Evolutionary conservation across 257 asterid genomes (phyloP).

Genomic region (Jacaranda copaia): DNA sequence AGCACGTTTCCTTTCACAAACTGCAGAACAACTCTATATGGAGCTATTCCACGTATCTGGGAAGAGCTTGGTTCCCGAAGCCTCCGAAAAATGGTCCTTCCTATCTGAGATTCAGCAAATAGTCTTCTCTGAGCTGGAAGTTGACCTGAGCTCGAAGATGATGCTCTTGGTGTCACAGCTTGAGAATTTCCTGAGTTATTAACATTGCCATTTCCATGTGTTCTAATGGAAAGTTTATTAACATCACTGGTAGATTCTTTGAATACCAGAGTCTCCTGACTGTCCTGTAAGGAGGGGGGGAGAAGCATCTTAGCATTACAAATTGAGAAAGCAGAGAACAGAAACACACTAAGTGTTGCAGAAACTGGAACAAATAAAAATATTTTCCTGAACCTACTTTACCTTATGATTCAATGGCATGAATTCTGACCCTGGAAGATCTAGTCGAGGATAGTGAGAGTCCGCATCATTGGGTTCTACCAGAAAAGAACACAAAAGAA

Average conservation of each 20-base stretch:
- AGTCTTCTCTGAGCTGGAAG: slow-evolving; percentile 76
- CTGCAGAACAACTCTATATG: slow-evolving; percentile 91
- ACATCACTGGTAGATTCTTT: slow-evolving; percentile 43
- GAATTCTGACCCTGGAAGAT: slow-evolving; percentile 77
- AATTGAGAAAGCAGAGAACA: slow-evolving; percentile 17
- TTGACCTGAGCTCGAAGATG: slow-evolving; percentile 65
- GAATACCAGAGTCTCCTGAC: slow-evolving; percentile 40
- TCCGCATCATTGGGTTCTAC: slow-evolving; percentile 78
- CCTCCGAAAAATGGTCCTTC: slow-evolving; percentile 88
- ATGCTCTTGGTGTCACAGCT: slow-evolving; percentile 49
- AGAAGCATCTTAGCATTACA: slow-evolving; percentile 3
- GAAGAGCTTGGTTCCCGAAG: slow-evolving; percentile 90
- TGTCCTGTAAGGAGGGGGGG: slow-evolving; percentile 57
- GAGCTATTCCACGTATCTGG: slow-evolving; percentile 88
- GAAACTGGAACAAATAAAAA: slow-evolving; percentile 8
- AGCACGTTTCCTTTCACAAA: slow-evolving; percentile 84
- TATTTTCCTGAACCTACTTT: slow-evolving; percentile 21
- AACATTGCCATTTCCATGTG: slow-evolving; percentile 54
- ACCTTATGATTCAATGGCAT: slow-evolving; percentile 74
- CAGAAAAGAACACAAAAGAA: slow-evolving; percentile 24
- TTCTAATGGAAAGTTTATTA: slow-evolving; percentile 47
- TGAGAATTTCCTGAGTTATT: slow-evolving; percentile 52
- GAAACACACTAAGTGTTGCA: neutral
- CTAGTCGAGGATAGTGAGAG: slow-evolving; percentile 74
- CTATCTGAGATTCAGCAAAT: slow-evolving; percentile 84